A percentile compares a stretch with the other conserved stretches of the same genome.
phyloP scores from a whole-genome alignment of 441 rosid genomes.

The Populus trichocarpa region DNA sequence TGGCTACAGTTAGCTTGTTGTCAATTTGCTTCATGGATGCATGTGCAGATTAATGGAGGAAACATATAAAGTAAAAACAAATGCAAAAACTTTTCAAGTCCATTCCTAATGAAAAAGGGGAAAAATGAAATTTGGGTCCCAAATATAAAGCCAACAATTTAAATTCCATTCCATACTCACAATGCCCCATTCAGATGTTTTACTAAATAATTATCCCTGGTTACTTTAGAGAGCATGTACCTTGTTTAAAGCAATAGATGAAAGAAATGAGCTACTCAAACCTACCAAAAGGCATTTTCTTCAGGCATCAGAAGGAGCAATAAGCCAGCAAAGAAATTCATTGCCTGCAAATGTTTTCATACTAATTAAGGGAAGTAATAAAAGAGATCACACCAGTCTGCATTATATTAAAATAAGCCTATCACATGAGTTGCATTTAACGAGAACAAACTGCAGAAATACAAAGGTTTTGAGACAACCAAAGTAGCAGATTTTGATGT shows the following conservation, averaged over 20 bases:
- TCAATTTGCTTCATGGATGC: slow-evolving; percentile 6
- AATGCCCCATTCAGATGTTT: slow-evolving; percentile 1
- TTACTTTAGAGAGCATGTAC: background rate
- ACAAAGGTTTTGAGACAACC: background rate
- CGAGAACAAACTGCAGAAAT: background rate
- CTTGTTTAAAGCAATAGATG: slow-evolving; percentile 4
- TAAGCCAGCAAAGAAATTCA: slow-evolving; percentile 99
- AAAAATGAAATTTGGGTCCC: background rate
- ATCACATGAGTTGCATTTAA: background rate
- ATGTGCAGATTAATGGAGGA: background rate
- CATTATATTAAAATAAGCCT: background rate
- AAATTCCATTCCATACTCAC: background rate
- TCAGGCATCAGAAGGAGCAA: slow-evolving; percentile 98
- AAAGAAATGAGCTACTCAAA: slow-evolving; percentile 30
- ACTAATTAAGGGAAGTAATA: slow-evolving; percentile 12
- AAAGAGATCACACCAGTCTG: background rate
- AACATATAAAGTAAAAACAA: background rate
- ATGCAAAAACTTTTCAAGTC: background rate
- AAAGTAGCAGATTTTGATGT: background rate
- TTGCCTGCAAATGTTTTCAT: slow-evolving; percentile 62
- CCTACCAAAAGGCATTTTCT: slow-evolving; percentile 99
- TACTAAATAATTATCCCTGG: background rate
- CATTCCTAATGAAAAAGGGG: background rate
- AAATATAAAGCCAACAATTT: background rate
- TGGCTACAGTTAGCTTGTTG: slow-evolving; percentile 4